Conservation (phyloP, 352 stramenopile genomes). For the Thraustotheca clavata region DNA sequence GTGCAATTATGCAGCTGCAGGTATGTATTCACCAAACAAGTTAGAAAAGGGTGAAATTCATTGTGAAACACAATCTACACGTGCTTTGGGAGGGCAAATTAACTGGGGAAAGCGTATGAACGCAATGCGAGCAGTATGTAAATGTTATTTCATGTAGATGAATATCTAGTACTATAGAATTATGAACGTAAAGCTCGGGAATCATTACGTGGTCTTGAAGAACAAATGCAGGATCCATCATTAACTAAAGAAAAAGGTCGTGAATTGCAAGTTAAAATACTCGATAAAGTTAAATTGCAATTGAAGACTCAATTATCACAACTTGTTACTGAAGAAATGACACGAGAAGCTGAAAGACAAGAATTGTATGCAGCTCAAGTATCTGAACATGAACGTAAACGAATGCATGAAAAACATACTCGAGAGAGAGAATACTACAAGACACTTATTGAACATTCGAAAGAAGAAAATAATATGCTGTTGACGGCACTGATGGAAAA, state of each 20-base stretch:
- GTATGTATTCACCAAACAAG: conserved; percentile 9
- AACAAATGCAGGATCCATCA: conserved; percentile 37
- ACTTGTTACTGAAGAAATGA: conserved; percentile 50
- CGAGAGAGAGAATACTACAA: conserved; percentile 44
- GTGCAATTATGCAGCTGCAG: conserved; percentile 1
- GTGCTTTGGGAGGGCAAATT: conserved; percentile 37
- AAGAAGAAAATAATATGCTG: conserved; percentile 52
- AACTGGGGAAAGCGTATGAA: conserved; percentile 45
- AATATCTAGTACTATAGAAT: conserved; percentile 30
- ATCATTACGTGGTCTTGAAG: conserved; percentile 41
- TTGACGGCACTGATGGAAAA: conserved; percentile 52
- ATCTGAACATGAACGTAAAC: conserved; percentile 31
- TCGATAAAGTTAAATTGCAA: conserved; percentile 56
- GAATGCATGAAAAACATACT: conserved; percentile 43
- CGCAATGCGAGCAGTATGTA: conserved; percentile 39
- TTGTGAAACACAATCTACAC: conserved; percentile 47
- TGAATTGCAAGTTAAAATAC: conserved; percentile 37
- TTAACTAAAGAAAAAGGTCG: conserved; percentile 31
- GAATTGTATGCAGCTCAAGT: conserved; percentile 41
- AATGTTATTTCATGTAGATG: not conserved
- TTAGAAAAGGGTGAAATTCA: conserved; percentile 20
- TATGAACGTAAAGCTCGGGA: conserved; percentile 35
- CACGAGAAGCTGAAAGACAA: conserved; percentile 51
- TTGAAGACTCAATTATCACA: conserved; percentile 34
- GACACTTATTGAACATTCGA: conserved; percentile 51